Base-by-base conservation (phyloP, 345 rosid species). In the Aurinia saxatilis region DNA sequence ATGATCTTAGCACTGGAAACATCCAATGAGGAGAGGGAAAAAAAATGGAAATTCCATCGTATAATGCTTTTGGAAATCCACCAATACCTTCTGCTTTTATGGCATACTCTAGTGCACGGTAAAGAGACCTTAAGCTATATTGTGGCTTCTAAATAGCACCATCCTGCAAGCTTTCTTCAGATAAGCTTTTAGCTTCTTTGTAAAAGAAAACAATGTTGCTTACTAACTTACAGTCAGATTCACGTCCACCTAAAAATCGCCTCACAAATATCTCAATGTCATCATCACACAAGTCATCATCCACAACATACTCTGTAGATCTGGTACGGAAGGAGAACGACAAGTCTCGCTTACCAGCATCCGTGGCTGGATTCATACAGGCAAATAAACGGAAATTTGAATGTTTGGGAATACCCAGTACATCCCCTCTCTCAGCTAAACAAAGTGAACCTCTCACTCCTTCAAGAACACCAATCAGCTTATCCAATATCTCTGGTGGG, bases 331-430 rank as follows among this genome's bases (percentile, higher is more conserved):
- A 54, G 37, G 91, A 74, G 67, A 75, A 75, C 2, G 96, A 90
- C 74, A 92, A 80, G 55, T 92, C 98, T 53, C 96, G 76, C 76
- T 92, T 92, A 62, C 98, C 98, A 67, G 98, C 97, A 84, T 92
- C 98, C 45, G 93, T 92, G 72, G 97, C 98, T 17, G 98, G 98
- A 78, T 92, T 92, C 98, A 92, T 92, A 54, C 98, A 89, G 13
- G 95, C 87, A 84, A 89, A 92, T 63, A 89, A 68, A 33, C 96
- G 93, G 50, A 92, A 92, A 73, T 75, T 73, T 45, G 79, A 73
- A 79, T 92, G 88, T 73, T 96, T 82, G 42, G 74, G 73, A 65
- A 92, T 75, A 66, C 79, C 75, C 68, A 72, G 73, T 41, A 70
- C 76, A 80, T 92, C 98, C 63, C 97, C 98, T 67, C 93, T 84